phyloP scores from a whole-genome alignment of 805 yeast genomes.

The Tetrapisispora phaffii region DNA sequence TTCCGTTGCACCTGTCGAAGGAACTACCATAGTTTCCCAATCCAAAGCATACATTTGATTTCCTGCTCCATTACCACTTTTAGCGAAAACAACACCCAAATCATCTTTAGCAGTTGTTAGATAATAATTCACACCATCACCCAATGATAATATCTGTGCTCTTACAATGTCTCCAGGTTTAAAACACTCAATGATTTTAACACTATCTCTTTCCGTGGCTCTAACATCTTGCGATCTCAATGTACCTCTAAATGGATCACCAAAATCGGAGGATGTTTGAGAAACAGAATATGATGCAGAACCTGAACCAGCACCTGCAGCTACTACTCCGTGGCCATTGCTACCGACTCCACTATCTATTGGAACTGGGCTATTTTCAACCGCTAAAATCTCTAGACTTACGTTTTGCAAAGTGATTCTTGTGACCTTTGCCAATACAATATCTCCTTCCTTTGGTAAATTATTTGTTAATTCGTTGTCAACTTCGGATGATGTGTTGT shows the following conservation, averaged over 20 bases:
- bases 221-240: slow-evolving; percentile 82
- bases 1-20: slow-evolving; percentile 64
- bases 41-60: slow-evolving; percentile 78
- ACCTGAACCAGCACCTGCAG: slow-evolving; percentile 49
- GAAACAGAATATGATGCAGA: slow-evolving; percentile 35
- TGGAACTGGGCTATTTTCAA: slow-evolving; percentile 50
- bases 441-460: slow-evolving; percentile 76
- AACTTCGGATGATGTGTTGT: slow-evolving; percentile 8
- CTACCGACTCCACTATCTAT: slow-evolving; percentile 61
- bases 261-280: slow-evolving; percentile 55
- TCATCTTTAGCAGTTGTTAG: slow-evolving; percentile 84
- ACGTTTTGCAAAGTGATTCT: slow-evolving; percentile 63
- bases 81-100: slow-evolving; percentile 88
- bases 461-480: slow-evolving; percentile 33
- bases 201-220: slow-evolving; percentile 82
- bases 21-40: slow-evolving; percentile 90
- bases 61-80: slow-evolving; percentile 55
- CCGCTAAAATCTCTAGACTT: slow-evolving; percentile 61
- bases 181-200: slow-evolving; percentile 67
- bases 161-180: slow-evolving; percentile 89
- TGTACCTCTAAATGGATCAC: slow-evolving; percentile 81
- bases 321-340: slow-evolving; percentile 35
- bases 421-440: slow-evolving; percentile 67
- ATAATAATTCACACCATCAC: slow-evolving; percentile 90
- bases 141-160: slow-evolving; percentile 71